Conservation (phyloP, 75 land plant species). For the Pinus taeda region DNA sequence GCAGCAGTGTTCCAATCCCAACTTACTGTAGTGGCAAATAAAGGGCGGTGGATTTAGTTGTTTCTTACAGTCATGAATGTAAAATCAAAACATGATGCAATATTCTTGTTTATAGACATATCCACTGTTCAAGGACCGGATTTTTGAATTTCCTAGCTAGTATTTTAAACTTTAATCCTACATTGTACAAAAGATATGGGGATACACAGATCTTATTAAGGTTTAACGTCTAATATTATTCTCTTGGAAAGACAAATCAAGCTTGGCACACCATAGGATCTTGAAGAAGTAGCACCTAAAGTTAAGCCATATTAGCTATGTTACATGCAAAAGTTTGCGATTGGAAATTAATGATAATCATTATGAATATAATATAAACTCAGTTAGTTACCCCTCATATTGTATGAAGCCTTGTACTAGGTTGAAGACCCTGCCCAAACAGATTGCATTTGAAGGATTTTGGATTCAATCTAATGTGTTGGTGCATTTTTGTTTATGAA, state of each 20-base stretch:
- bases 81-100: not conserved
- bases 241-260: not conserved
- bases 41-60: not conserved
- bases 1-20: not conserved
- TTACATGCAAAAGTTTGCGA: not conserved
- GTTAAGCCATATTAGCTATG: not conserved
- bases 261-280: not conserved
- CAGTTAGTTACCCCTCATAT: too few relatives aligned
- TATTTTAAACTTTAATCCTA: not conserved
- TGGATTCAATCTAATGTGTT: too few relatives aligned
- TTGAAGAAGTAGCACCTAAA: not conserved
- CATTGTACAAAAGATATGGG: too few relatives aligned
- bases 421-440: too few relatives aligned
- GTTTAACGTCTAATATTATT: too few relatives aligned
- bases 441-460: too few relatives aligned
- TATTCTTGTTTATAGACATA: not conserved
- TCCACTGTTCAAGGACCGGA: not conserved
- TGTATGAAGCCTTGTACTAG: too few relatives aligned
- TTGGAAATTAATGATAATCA: not conserved
- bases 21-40: not conserved
- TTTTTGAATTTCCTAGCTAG: not conserved
- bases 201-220: too few relatives aligned
- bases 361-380: not conserved
- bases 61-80: not conserved
- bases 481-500: too few relatives aligned